phyloP scores from a whole-genome alignment of 768 basidiomycete genomes.

The Suillus hirtellus region DNA sequence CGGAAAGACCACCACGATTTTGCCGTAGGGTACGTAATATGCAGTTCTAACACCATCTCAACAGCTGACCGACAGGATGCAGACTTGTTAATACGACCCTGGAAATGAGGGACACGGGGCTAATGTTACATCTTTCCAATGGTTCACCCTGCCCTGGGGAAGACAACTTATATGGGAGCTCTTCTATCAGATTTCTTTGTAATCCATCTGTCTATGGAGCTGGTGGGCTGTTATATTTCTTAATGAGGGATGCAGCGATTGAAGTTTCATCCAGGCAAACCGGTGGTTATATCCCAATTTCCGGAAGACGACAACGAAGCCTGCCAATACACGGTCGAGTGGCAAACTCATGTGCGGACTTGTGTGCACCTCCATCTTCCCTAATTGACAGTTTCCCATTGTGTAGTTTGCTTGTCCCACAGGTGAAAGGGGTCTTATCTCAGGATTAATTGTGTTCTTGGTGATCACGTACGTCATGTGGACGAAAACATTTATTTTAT shows the following conservation, averaged over 20 bases:
- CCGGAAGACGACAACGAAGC: conserved; percentile 58
- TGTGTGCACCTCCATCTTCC: not conserved
- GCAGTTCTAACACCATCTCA: not conserved
- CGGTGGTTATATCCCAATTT: conserved; percentile 63
- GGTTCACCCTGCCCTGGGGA: conserved; percentile 66
- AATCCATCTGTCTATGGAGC: conserved; percentile 60
- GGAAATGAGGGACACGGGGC: conserved; percentile 47
- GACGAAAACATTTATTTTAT: not conserved
- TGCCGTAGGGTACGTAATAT: conserved; percentile 59
- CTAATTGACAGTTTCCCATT: not conserved
- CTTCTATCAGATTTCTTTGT: conserved; percentile 77
- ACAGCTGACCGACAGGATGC: not conserved
- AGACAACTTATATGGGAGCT: conserved; percentile 49
- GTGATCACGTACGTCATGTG: conserved; percentile 54
- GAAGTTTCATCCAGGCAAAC: conserved; percentile 37
- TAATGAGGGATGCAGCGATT: not conserved
- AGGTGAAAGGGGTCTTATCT: conserved; percentile 49
- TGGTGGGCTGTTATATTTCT: conserved; percentile 34
- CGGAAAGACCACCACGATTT: conserved; percentile 66
- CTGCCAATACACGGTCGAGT: conserved; percentile 84
- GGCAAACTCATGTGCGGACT: conserved; percentile 70
- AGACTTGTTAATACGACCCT: conserved; percentile 61
- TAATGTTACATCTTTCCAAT: conserved; percentile 55
- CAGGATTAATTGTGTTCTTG: conserved; percentile 57
- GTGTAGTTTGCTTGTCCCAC: conserved; percentile 72